Evolutionary conservation across 345 rosid genomes (phyloP).

Genomic region (Citrus mangshanensis): DNA sequence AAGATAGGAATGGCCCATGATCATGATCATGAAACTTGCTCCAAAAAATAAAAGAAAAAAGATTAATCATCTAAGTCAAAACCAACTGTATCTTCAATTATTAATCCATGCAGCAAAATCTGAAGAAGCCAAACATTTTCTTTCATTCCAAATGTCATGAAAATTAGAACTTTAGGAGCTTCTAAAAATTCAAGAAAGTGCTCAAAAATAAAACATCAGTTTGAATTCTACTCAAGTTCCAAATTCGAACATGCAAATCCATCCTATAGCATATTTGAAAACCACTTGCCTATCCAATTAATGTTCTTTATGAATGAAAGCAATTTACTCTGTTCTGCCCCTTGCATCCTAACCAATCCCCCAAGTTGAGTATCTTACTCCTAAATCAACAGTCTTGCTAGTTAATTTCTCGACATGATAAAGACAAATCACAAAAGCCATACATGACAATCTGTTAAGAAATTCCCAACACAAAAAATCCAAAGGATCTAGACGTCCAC

Average conservation of each 20-base stretch:
- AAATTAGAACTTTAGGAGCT: background rate
- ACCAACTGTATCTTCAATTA: background rate
- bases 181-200: background rate
- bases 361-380: background rate
- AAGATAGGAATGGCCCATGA: background rate
- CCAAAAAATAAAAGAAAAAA: background rate
- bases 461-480: slow-evolving; percentile 11
- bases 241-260: background rate
- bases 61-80: background rate
- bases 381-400: background rate
- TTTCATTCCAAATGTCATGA: background rate
- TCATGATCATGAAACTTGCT: background rate
- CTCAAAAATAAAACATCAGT: background rate
- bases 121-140: background rate
- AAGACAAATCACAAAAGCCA: background rate
- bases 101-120: background rate
- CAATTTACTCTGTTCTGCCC: background rate
- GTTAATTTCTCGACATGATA: background rate
- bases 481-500: background rate
- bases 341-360: background rate
- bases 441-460: slow-evolving; percentile 7
- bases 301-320: background rate
- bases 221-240: background rate
- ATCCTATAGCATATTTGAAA: background rate
- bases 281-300: background rate